Evolutionary conservation across 306 rosid species (phyloP), one percentile per base, ranked within the genome.

Genomic region (Rosa multiflora): DNA sequence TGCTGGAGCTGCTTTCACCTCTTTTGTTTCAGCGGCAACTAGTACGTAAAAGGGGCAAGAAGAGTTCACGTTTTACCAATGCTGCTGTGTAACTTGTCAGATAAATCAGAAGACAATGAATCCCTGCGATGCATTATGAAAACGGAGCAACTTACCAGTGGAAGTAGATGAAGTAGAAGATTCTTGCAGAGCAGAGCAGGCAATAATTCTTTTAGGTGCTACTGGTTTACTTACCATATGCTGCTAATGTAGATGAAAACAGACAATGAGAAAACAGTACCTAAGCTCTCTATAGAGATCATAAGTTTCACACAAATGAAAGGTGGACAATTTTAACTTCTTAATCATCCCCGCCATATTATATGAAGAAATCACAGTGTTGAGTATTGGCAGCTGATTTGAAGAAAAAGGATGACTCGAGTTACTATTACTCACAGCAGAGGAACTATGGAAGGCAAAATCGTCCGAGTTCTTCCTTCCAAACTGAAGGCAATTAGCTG

Each of bases 111-210:
- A 52, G 29, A 55, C 62, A 76, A 76, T 59, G 53, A 49, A 13
- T 20, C n/a, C 81, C 51, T 67, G 67, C 56, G 29, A 42, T 44
- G 52, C 21, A 26, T 75, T 59, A 18, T 14, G 70, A 64, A 62
- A 43, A 47, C 26, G 48, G 42, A 78, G 71, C 80, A 74, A 82
- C 86, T 80, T 69, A 89, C 97, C 87, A 70, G 94, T 74, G 74
- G 90, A 86, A 70, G 93, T 80, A 70, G 98, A 89, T 18, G 99
- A 87, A 70, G 93, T 80, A 63, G 98, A 87, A 12, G 99, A 89
- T 87, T 95, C 97, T 82, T 91, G 98, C 83, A 92, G 87, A 64
- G 99, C 89, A 69, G 91, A 91, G 81, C 97, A 92, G 78, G 83
- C 86, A 20, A 91, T 81, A 85, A 56, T 76, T 85, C 81, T 85